Evolutionary conservation across 331 rosid species (phyloP), one percentile per base, ranked within the genome.

Genomic region (Arachis monticola): DNA sequence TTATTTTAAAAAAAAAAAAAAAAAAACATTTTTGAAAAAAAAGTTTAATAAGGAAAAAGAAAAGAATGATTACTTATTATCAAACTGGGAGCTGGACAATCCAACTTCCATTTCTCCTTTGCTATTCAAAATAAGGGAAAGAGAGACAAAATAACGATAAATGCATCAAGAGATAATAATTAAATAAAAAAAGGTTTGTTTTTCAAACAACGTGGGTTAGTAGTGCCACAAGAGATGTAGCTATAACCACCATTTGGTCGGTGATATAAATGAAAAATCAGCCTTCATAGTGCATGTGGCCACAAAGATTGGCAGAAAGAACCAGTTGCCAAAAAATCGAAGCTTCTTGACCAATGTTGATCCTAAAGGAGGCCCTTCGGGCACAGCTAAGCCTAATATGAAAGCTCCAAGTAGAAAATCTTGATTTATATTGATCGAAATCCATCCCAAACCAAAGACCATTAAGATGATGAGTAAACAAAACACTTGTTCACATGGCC

Each of bases 281-380:
- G 68, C 77, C 62, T 64, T 85, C 82, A 85, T 75, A 30, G 63
- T 44, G 7, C 65, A 48, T 4, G 77, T 85, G 8, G 82, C 75
- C 5, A 85, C 68, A 60, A 71, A 85, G 27, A 85, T 74, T 4
- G 88, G 88, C 17, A 81, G 30, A 9, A 85, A 64, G 60, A 85
- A 71, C 0, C 72, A 14, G 22, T 67, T 50, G n/a, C 70, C 80
- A 12, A 85, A 67, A 42, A 78, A 47, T 5, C 76, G 51, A n/a
- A 85, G 72, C 62, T 85, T 80, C 60, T 77, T 61, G 51, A 82
- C 82, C 74, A 85, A 50, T 0, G 84, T 77, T 45, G 86, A 77
- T 8, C 88, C 88, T 7, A 85, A 55, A 1, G 86, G 88, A 60
- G 88, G 84, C 10, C 88, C 86, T 56, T 81, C 86, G 1, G 84